A percentile compares a stretch with the other conserved stretches of the same genome.
Conservation (phyloP, 148 eudicot genomes). For the Selenicereus undatus region DNA sequence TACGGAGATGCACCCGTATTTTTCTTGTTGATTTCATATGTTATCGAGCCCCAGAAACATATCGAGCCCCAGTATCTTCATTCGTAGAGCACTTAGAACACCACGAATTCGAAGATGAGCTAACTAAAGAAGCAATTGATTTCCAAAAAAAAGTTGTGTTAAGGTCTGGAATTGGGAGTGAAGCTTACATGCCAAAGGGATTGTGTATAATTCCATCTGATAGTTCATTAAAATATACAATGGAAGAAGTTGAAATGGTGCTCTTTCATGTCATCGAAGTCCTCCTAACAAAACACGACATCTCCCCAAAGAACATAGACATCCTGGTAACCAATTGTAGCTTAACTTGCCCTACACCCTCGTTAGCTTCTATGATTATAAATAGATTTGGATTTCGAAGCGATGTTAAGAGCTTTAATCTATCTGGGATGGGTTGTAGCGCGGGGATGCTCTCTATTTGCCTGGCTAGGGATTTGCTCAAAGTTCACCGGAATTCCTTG, state of each 20-base stretch:
- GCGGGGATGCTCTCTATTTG: conserved; percentile 35
- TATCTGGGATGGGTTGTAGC: conserved; percentile 53
- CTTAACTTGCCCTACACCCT: conserved; percentile 40
- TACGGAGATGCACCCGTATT: not conserved
- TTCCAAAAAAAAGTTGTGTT: conserved; percentile 29
- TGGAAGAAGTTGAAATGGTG: conserved; percentile 32
- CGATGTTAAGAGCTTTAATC: conserved; percentile 35
- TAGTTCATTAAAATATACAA: conserved; percentile 22
- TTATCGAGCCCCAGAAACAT: conserved; percentile 15
- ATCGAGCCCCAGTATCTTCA: conserved; percentile 26
- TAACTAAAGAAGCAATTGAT: conserved; percentile 18
- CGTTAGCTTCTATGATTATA: conserved; percentile 34
- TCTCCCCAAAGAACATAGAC: conserved; percentile 38
- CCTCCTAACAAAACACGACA: conserved; percentile 31
- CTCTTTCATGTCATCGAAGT: conserved; percentile 30
- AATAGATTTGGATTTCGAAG: conserved; percentile 44
- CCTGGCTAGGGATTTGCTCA: conserved; percentile 40
- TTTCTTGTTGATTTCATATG: conserved; percentile 32
- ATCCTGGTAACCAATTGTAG: conserved; percentile 42
- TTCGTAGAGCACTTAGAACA: conserved; percentile 30
- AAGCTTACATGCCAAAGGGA: conserved; percentile 22
- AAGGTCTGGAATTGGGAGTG: conserved; percentile 32
- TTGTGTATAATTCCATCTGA: conserved; percentile 27
- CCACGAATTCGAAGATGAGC: conserved; percentile 11
- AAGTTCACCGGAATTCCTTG: conserved; percentile 37